phyloP scores from a whole-genome alignment of 2,329 filamentous ascomycete species.

The Leptographium lundbergii region DNA sequence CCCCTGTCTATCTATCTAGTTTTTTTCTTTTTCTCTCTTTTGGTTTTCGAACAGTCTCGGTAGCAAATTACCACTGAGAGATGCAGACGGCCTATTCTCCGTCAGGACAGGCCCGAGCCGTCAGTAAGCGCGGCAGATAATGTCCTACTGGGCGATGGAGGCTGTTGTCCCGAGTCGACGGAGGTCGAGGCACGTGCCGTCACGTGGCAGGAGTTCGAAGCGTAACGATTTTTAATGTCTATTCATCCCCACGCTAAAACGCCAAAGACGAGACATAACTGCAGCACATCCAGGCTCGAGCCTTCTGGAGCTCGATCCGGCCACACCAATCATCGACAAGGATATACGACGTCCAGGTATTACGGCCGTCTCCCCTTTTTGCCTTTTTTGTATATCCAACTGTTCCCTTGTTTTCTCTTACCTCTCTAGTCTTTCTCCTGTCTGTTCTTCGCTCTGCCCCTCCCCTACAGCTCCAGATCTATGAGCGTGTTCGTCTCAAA shows the following conservation, averaged over 20 bases:
- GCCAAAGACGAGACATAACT: not conserved
- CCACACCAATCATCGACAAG: not conserved
- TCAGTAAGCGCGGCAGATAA: not conserved
- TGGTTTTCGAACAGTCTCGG: not conserved
- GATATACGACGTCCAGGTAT: not conserved
- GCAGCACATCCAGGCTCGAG: not conserved
- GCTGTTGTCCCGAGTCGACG: too few species aligned
- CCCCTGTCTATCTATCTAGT: not conserved
- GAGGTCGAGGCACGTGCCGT: too few species aligned
- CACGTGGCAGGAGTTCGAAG: not conserved
- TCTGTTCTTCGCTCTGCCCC: not conserved
- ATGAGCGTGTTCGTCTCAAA: constrained; percentile 21
- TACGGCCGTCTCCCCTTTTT: not conserved
- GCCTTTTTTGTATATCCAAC: not conserved
- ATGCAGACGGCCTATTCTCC: not conserved
- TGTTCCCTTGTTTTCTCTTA: too few species aligned
- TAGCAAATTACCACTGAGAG: not conserved
- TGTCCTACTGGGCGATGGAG: not conserved
- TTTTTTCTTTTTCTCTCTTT: not conserved
- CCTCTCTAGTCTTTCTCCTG: too few species aligned
- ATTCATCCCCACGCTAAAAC: not conserved
- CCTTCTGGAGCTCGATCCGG: not conserved
- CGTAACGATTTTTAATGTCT: not conserved
- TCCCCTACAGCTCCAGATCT: not conserved
- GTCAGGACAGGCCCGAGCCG: not conserved